These are phyloP conservation scores for Cercophora samala DNA, from an alignment of 495 filamentous ascomycete species.

Conservation along the genomic window DNA sequence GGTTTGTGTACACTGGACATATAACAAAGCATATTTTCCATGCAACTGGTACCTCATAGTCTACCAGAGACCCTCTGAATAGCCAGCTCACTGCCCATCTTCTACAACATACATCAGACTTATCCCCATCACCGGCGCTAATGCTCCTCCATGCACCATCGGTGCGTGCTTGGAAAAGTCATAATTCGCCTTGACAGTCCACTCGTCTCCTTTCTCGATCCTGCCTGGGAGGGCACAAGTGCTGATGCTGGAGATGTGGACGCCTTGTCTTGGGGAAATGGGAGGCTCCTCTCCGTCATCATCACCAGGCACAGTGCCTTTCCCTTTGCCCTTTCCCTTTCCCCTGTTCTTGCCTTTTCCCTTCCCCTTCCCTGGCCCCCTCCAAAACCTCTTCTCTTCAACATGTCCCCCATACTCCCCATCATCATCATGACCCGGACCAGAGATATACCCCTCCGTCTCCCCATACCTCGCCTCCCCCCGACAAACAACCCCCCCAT, in stretches of 20 bases:
- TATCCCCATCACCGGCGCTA: constrained; percentile 28
- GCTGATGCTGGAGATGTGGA: constrained; percentile 20
- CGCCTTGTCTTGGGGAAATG: not conserved
- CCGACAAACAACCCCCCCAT: constrained; percentile 16
- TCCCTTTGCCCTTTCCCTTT: not conserved
- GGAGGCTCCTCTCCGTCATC: not conserved
- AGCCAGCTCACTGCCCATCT: constrained; percentile 15
- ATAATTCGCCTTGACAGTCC: constrained; percentile 28
- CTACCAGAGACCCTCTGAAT: no score
- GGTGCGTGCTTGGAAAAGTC: constrained; percentile 23
- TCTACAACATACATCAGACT: constrained; percentile 23
- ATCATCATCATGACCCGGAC: not conserved
- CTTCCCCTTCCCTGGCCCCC: not conserved
- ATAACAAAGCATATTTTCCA: not conserved
- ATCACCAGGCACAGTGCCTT: not conserved
- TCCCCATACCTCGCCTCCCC: constrained; percentile 24
- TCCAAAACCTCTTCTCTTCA: not conserved
- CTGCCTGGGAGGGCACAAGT: constrained; percentile 14
- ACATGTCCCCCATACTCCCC: not conserved
- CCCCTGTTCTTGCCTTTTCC: not conserved
- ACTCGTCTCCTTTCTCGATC: constrained; percentile 24
- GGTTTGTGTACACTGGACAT: not conserved
- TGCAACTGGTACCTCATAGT: not conserved
- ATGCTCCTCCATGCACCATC: constrained; percentile 17
- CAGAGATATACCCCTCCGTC: constrained; percentile 15